Evolutionary conservation across 1,284 basidiomycete species (phyloP), one percentile per base, ranked within the genome.

Genomic region (Pseudozyma thailandica): DNA sequence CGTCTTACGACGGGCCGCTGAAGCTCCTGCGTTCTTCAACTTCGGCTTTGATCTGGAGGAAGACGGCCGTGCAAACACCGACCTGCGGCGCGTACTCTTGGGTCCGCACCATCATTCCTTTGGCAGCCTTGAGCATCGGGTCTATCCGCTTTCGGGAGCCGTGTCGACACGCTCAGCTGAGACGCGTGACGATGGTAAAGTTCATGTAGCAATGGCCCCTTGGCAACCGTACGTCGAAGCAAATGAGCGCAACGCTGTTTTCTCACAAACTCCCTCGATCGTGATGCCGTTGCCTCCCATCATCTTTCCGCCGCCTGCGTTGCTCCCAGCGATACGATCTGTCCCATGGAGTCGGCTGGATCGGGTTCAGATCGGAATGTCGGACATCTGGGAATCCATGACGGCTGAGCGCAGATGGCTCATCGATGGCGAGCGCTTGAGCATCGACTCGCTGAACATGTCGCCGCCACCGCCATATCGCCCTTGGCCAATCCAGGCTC

Each of bases 391-490:
- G 52, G 60, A 62, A 21, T 30, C 44, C 4, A 54, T 70, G 48
- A 41, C 50, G 15, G 37, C 51, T 1, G 28, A 51, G 12, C 46
- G 49, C 21, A 38, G 66, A 20, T 58, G 51, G 55, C 48, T 70
- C 4, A 49, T 70, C 20, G 50, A 65, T 28, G 74, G 74, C 21
- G 50, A 65, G 28, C 42, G 37, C 18, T 13, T 71, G 27, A 47
- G 27, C 2, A 50, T 75, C 20, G 66, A 65, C 20, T 64, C 56
- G 41, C 31, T 76, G 41, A 48, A 28, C 21, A 76, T 76, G 74
- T 39, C 35, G 6, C 74, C 74, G 15, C 51, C 72, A 6, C 74
- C 74, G 9, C 74, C 72, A 3, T 72, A 72, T 35, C 54, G 72
- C 13, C 53, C 51, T 4, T 74, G 69, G 63, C 68, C 71, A 1